Percentiles rank a stretch among this genome's conserved stretches.
Conservation (phyloP, 78 protist genomes). For the Dictyostelium citrinum region DNA sequence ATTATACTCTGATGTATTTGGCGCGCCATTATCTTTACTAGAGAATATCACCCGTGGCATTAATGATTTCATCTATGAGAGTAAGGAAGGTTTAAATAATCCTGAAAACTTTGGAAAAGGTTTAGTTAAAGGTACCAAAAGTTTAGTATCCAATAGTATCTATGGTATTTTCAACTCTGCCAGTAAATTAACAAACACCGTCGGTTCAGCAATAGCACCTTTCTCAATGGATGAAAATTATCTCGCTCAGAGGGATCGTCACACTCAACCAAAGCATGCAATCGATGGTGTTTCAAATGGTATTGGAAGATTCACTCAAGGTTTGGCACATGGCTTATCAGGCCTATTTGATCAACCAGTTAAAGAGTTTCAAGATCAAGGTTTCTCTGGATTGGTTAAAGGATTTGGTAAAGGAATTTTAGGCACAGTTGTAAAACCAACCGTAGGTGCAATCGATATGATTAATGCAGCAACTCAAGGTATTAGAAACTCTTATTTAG, state of each 20-base stretch:
- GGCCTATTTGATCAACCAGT: conserved; percentile 25
- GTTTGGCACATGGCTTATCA: background rate
- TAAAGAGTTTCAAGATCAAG: conserved; percentile 30
- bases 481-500: conserved; percentile 12
- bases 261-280: background rate
- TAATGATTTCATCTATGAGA: conserved; percentile 42
- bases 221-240: conserved; percentile 75
- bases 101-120: conserved; percentile 1
- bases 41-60: conserved; percentile 20
- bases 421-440: conserved; percentile 60
- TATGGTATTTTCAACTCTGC: conserved; percentile 83
- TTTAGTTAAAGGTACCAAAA: conserved; percentile 4
- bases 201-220: conserved; percentile 67
- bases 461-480: conserved; percentile 39
- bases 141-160: conserved; percentile 41
- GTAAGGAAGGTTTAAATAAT: background rate
- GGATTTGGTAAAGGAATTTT: conserved; percentile 57
- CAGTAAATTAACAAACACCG: conserved; percentile 54
- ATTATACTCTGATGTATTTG: conserved; percentile 49
- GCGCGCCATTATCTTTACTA: conserved; percentile 53
- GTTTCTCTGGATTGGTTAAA: conserved; percentile 20
- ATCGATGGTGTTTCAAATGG: conserved; percentile 12
- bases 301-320: background rate
- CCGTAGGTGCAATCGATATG: conserved; percentile 76
- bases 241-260: conserved; percentile 22